phyloP scores from a whole-genome alignment of 1,284 basidiomycete genomes.

The Moesziomyces globuligerus region DNA sequence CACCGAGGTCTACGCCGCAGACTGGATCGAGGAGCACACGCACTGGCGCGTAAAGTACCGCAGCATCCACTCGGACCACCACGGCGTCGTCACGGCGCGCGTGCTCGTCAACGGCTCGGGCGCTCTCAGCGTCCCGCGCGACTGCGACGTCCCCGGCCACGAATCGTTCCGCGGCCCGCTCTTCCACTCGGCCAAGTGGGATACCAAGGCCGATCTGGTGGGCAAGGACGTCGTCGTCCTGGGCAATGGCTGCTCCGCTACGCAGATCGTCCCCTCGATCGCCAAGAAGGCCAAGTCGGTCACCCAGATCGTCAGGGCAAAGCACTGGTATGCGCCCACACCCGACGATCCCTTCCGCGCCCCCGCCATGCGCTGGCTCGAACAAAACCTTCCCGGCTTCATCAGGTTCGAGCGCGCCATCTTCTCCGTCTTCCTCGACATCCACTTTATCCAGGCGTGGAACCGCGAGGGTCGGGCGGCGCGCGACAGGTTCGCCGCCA shows the following conservation, averaged over 20 bases:
- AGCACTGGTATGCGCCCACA: slow-evolving; percentile 48
- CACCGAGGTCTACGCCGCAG: slow-evolving; percentile 33
- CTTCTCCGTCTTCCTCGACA: slow-evolving; percentile 37
- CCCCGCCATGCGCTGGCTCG: slow-evolving; percentile 9
- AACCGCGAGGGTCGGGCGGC: slow-evolving; percentile 27
- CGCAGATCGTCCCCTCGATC: slow-evolving; percentile 50
- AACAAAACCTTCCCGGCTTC: slow-evolving; percentile 29
- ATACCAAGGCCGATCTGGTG: slow-evolving; percentile 50
- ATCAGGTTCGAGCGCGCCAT: slow-evolving; percentile 20
- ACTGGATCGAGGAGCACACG: slow-evolving; percentile 29
- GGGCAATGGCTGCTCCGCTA: slow-evolving; percentile 60
- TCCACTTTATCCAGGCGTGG: slow-evolving; percentile 28
- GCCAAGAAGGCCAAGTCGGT: slow-evolving; percentile 32
- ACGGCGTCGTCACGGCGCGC: slow-evolving; percentile 21
- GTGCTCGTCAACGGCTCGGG: slow-evolving; percentile 41
- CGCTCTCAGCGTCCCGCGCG: slow-evolving; percentile 38
- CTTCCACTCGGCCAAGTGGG: slow-evolving; percentile 66
- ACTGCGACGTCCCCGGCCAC: slow-evolving; percentile 39
- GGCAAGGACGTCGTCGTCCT: slow-evolving; percentile 62
- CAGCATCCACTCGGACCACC: neutral
- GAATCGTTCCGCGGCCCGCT: slow-evolving; percentile 48
- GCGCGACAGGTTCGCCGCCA: slow-evolving; percentile 27
- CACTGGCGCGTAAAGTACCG: slow-evolving; percentile 50
- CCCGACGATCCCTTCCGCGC: slow-evolving; percentile 31
- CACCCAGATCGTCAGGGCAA: slow-evolving; percentile 44